These are phyloP conservation scores for Spathaspora jeffriesii DNA, from an alignment of 1,139 yeast species.

Conservation along the genomic window DNA sequence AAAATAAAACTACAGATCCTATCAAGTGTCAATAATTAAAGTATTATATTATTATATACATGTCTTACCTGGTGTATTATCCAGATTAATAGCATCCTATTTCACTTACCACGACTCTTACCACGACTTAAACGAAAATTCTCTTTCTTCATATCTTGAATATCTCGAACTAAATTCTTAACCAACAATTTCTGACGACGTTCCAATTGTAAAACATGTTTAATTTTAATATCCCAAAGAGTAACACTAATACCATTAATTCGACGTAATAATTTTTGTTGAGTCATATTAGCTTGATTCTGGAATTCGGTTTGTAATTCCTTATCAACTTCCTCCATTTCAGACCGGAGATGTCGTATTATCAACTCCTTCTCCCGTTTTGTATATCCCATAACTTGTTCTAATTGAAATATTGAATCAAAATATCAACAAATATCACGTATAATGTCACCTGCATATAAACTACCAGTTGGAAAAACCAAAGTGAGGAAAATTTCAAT, in stretches of 20 bases:
- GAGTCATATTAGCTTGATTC: conserved; percentile 19
- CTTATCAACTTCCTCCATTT: conserved; percentile 20
- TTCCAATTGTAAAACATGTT: conserved; percentile 44
- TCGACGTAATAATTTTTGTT: conserved; percentile 29
- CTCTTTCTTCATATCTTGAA: conserved; percentile 17
- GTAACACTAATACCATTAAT: conserved; percentile 43
- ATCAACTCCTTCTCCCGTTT: conserved; percentile 37
- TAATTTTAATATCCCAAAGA: conserved; percentile 37
- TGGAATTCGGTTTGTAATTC: conserved; percentile 20
- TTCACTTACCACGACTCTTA: too few relatives aligned
- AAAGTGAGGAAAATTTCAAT: background rate
- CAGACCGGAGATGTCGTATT: conserved; percentile 25
- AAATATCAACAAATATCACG: background rate
- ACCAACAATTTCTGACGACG: conserved; percentile 36
- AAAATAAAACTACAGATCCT: too few relatives aligned
- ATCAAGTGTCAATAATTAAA: too few relatives aligned
- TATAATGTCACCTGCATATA: background rate
- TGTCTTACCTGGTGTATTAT: too few relatives aligned
- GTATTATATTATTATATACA: too few relatives aligned
- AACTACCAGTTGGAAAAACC: background rate
- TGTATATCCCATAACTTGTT: conserved; percentile 24
- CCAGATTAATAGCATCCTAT: too few relatives aligned
- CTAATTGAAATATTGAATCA: background rate
- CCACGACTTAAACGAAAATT: background rate
- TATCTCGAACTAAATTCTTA: conserved; percentile 28